Evolutionary conservation across 176 grass and related monocot species (phyloP), one percentile per base, ranked within the genome.

Genomic region (Metroxylon sagu): DNA sequence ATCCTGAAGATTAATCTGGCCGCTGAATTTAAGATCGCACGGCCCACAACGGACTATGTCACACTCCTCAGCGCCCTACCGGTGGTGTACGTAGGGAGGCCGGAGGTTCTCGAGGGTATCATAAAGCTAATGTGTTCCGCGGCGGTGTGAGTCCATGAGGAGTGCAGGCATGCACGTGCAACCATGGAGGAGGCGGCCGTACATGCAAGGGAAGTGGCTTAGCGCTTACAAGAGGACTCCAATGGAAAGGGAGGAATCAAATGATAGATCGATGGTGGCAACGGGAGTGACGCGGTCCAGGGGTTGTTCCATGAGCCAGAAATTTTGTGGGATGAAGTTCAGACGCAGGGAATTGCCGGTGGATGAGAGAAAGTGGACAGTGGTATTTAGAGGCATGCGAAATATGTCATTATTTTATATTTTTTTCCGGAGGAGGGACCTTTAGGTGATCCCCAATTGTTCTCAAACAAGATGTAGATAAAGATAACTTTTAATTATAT

Each of bases 201-300:
- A 96, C 70, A 74, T 88, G 18, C 77, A 76, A 54, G 72, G 77
- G 16, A 96, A 96, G 67, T 96, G 91, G 91, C 81, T 83, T 21
- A 28, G 53, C 21, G 53, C 39, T 25, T 74, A 77, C 70, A 59
- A 52, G 68, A 77, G 83, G 28, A 30, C 7, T 43, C 14, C 29
- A 19, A 19, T 25, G 48, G 39, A 21, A 19, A 26, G 5, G 25
- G 25, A 19, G 21, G 6, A n/a, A 5, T 12, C 6, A 4, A 14
- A 30, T 14, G 18, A 2, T 39, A 8, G 4, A n/a, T 16, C 18
- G 50, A 7, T 51, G 57, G 49, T 43, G 35, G 35, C 35, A 43
- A 10, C 35, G 8, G 35, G 8, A 2, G 35, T 10, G 52, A 51
- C 17, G 49, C 49, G 17, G 17, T 50, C 21, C 57, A 0, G 55